A percentile compares a stretch with the other conserved stretches of the same genome.
These are phyloP conservation scores for Pisolithus thermaeus DNA, from an alignment of 1,284 basidiomycete species.

Conservation along the genomic window DNA sequence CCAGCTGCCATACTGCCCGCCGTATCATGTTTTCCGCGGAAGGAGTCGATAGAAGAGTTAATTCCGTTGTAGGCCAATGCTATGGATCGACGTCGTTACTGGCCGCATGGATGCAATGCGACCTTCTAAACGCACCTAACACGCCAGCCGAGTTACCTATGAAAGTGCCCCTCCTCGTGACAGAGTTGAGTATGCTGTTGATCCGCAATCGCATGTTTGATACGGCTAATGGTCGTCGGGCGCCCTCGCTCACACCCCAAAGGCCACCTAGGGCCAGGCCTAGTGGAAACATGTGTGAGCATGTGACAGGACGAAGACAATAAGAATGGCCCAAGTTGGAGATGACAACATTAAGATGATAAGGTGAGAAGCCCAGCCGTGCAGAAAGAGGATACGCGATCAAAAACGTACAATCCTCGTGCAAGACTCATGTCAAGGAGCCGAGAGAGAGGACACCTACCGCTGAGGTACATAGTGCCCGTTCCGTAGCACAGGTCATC, in stretches of 20 bases:
- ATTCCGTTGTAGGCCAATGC: conserved; percentile 95
- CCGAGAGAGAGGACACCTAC: conserved; percentile 67
- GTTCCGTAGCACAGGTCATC: conserved; percentile 99
- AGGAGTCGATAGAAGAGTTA: conserved; percentile 89
- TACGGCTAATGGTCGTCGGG: conserved; percentile 78
- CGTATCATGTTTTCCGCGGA: conserved; percentile 89
- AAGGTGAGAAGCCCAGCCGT: conserved; percentile 49
- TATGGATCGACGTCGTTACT: conserved; percentile 32
- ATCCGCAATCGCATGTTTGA: conserved; percentile 85
- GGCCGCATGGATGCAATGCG: conserved; percentile 25
- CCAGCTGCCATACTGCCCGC: conserved; percentile 91
- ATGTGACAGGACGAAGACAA: conserved; percentile 72
- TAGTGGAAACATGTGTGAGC: conserved; percentile 55
- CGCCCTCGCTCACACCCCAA: conserved; percentile 96
- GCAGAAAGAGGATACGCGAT: conserved; percentile 35
- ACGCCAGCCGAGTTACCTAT: conserved; percentile 98
- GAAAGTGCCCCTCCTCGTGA: conserved; percentile 94
- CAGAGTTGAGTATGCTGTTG: conserved; percentile 95
- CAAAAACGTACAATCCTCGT: conserved; percentile 43
- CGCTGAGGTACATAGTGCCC: conserved; percentile 96
- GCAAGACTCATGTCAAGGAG: conserved; percentile 43
- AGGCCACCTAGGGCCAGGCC: conserved; percentile 90
- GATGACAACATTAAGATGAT: conserved; percentile 45
- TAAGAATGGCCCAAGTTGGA: conserved; percentile 1
- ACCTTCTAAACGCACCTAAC: conserved; percentile 64